Evolutionary conservation across 495 filamentous ascomycete genomes (phyloP).

Genomic region (Tuber microsphaerosporum): DNA sequence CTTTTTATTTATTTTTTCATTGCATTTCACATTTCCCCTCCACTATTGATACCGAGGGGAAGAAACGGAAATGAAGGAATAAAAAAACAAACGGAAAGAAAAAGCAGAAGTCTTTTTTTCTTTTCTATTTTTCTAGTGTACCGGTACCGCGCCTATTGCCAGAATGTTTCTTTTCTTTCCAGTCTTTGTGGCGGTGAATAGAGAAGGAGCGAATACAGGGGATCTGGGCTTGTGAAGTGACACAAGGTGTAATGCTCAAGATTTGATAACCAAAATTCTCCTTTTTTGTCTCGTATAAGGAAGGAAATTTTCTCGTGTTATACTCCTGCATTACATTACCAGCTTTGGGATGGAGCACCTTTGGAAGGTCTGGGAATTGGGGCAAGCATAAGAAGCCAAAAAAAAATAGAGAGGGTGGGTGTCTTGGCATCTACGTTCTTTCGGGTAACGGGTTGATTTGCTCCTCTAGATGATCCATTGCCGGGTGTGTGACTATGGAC

Average conservation of each 20-base stretch:
- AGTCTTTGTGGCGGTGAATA: not conserved
- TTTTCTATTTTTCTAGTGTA: not conserved
- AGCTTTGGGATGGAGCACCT: not conserved
- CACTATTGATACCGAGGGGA: not conserved
- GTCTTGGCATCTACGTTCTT: not conserved
- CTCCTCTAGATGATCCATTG: not conserved
- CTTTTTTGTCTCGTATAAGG: not conserved
- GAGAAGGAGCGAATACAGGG: not conserved
- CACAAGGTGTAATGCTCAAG: not conserved
- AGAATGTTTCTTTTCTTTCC: not conserved
- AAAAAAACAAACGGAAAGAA: not conserved
- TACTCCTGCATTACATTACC: not conserved
- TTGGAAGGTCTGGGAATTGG: not conserved
- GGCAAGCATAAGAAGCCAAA: not conserved
- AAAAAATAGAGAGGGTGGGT: not conserved
- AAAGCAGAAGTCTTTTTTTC: not conserved
- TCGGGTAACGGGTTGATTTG: not conserved
- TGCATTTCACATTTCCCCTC: conserved; percentile 3
- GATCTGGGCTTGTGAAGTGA: not conserved
- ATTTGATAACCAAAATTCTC: not conserved
- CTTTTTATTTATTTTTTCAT: not conserved
- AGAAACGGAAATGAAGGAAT: not conserved
- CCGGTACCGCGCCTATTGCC: not conserved
- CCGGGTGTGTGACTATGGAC: not conserved
- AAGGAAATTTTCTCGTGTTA: not conserved